Evolutionary conservation across 331 rosid genomes (phyloP).

Genomic region (Quercus tomentella): DNA sequence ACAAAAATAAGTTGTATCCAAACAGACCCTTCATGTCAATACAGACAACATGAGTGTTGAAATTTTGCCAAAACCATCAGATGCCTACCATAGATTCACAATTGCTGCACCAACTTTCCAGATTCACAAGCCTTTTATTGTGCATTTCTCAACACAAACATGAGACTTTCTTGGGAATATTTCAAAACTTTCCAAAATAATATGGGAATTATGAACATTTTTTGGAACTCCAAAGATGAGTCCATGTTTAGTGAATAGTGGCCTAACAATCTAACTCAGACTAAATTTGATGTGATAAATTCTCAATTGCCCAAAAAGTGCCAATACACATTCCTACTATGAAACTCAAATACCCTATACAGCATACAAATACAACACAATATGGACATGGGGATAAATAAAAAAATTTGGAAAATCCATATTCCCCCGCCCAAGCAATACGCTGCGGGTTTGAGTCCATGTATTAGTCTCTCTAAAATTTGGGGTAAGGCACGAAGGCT

Average conservation of each 20-base stretch:
- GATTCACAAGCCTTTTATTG: not conserved
- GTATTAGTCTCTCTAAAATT: too few relatives aligned
- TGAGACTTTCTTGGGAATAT: not conserved
- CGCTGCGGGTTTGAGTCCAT: too few relatives aligned
- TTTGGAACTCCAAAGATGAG: not conserved
- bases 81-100: not conserved
- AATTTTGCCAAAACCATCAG: too few relatives aligned
- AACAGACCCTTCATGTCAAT: too few relatives aligned
- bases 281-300: not conserved
- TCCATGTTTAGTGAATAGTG: not conserved
- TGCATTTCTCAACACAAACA: not conserved
- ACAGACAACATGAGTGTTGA: too few relatives aligned
- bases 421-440: too few relatives aligned
- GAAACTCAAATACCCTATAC: not conserved
- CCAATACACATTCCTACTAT: not conserved
- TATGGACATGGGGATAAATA: too few relatives aligned
- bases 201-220: too few relatives aligned
- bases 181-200: not conserved
- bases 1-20: too few relatives aligned
- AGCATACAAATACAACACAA: not conserved
- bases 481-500: too few relatives aligned
- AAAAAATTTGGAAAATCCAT: too few relatives aligned
- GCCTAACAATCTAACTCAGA: not conserved
- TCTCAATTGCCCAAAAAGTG: not conserved
- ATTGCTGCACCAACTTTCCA: not conserved